A percentile compares a stretch with the other conserved stretches of the same genome.
Evolutionary conservation across 495 filamentous ascomycete genomes (phyloP).

Genomic region (Hypoxylon cercidicola): DNA sequence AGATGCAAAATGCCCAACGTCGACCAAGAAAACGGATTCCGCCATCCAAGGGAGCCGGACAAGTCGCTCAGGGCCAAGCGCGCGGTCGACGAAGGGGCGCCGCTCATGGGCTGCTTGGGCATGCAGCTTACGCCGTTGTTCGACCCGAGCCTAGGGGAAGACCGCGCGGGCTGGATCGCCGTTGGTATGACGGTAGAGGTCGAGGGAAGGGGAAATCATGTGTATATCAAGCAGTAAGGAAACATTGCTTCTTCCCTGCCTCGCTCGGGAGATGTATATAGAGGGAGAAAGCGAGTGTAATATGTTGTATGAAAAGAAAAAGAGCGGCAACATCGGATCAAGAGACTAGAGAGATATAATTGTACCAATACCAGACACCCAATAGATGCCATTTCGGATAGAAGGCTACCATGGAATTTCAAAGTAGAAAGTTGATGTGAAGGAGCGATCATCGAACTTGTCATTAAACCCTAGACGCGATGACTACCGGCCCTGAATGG

Average conservation of each 20-base stretch:
- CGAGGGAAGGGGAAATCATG: conserved; percentile 50
- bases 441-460: conserved; percentile 6
- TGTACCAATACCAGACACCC: neutral
- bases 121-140: conserved; percentile 82
- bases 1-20: conserved; percentile 89
- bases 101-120: conserved; percentile 77
- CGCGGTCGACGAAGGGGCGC: conserved; percentile 77
- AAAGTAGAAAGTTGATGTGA: conserved; percentile 1
- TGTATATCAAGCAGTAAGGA: conserved; percentile 52
- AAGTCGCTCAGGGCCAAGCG: conserved; percentile 74
- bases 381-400: neutral
- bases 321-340: neutral
- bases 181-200: conserved; percentile 58
- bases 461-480: conserved; percentile 18
- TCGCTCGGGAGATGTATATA: conserved; percentile 6
- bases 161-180: conserved; percentile 54
- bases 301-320: neutral
- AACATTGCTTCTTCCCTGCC: neutral
- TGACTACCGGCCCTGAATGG: conserved; percentile 5
- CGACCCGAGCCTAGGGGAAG: conserved; percentile 40
- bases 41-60: conserved; percentile 78
- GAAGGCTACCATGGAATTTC: neutral
- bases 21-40: conserved; percentile 75
- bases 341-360: neutral
- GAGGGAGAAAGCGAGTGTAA: neutral